A percentile compares a stretch with the other conserved stretches of the same genome.
phyloP scores from a whole-genome alignment of 257 asterid genomes.

The Solanum sparsipilum region DNA sequence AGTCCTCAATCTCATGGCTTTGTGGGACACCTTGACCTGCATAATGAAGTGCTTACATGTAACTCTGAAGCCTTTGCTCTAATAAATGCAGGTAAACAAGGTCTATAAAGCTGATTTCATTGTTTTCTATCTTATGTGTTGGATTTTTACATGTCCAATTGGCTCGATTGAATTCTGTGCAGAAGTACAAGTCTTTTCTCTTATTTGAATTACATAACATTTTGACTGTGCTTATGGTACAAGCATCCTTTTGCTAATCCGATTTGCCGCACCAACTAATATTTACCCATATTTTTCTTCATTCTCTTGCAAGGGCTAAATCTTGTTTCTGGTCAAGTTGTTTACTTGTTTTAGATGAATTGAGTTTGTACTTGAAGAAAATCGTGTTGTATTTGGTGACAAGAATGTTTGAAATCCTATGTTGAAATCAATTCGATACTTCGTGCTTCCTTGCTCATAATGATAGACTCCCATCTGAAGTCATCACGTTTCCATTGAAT shows the following conservation, averaged over 20 bases:
- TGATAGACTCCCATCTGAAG: background rate
- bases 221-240: background rate
- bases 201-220: background rate
- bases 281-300: background rate
- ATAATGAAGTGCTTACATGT: conserved; percentile 58
- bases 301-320: background rate
- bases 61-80: conserved; percentile 57
- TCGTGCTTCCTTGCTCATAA: background rate
- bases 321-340: background rate
- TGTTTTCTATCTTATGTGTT: background rate
- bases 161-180: background rate
- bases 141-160: background rate
- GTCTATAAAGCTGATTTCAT: conserved; percentile 17
- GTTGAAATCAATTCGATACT: background rate
- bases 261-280: background rate
- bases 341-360: background rate
- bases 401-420: background rate
- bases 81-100: conserved; percentile 57
- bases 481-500: background rate
- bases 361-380: background rate
- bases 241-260: background rate
- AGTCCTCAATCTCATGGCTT: conserved; percentile 25
- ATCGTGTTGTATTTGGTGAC: background rate
- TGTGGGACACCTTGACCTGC: conserved; percentile 42
- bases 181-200: background rate